These are phyloP conservation scores for Auriscalpium microsporum DNA, from an alignment of 768 basidiomycete species.

Conservation along the genomic window DNA sequence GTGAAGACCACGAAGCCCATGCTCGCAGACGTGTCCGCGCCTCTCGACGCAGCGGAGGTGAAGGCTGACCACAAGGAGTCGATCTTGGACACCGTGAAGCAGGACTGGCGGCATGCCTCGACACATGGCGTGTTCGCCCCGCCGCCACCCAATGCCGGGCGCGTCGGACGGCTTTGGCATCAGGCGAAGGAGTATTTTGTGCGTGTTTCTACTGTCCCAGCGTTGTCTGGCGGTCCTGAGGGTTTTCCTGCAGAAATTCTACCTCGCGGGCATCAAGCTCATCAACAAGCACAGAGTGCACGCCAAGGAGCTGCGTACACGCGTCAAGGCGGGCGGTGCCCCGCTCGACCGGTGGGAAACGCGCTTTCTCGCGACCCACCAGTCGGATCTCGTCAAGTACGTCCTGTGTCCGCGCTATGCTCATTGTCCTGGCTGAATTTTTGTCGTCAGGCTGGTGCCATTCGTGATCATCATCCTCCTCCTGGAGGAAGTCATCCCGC, in stretches of 20 bases:
- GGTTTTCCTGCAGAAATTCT: constrained; percentile 55
- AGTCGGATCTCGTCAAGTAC: constrained; percentile 65
- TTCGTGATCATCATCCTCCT: constrained; percentile 68
- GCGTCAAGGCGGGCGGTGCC: constrained; percentile 51
- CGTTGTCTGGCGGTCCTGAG: neutral
- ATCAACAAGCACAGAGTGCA: constrained; percentile 55
- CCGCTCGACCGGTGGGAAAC: constrained; percentile 60
- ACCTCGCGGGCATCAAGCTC: constrained; percentile 66
- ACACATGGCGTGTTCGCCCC: constrained; percentile 62
- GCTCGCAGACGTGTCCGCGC: constrained; percentile 11
- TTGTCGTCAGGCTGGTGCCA: constrained; percentile 54
- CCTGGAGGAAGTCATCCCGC: constrained; percentile 74
- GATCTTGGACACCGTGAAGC: constrained; percentile 44
- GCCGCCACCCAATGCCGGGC: constrained; percentile 52
- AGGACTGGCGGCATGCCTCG: constrained; percentile 58
- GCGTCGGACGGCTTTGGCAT: constrained; percentile 41
- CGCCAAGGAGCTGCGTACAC: constrained; percentile 42
- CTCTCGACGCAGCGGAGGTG: constrained; percentile 10
- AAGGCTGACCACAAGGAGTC: constrained; percentile 7
- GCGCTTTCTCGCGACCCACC: constrained; percentile 59
- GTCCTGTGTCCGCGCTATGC: constrained; percentile 9
- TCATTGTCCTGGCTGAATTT: constrained; percentile 5
- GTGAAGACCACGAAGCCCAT: constrained; percentile 11
- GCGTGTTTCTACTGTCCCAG: constrained; percentile 12
- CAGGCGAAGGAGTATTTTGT: constrained; percentile 41